Conservation (phyloP, 768 basidiomycete species). For the Trametes cubensis region DNA sequence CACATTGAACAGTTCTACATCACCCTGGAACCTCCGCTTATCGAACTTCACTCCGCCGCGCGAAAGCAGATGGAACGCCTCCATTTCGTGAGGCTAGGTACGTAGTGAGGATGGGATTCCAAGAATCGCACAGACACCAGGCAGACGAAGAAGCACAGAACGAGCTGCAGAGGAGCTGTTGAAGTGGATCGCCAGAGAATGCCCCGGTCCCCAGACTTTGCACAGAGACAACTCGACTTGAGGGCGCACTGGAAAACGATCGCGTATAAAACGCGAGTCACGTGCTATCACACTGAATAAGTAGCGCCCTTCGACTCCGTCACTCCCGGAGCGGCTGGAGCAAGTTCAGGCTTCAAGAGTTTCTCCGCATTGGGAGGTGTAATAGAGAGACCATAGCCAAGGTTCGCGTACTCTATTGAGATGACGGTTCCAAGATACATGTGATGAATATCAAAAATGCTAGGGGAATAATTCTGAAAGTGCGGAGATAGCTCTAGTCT, state of each 20-base stretch:
- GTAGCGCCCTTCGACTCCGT: too few species aligned
- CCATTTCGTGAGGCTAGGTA: constrained; percentile 47
- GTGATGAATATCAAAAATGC: not conserved
- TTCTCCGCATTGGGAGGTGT: too few species aligned
- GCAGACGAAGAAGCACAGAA: not conserved
- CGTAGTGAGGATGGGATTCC: not conserved
- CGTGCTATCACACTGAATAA: not conserved
- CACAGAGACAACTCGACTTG: too few species aligned
- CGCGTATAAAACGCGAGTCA: not conserved
- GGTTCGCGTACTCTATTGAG: too few species aligned
- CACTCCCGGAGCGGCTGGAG: too few species aligned
- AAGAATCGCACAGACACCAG: not conserved
- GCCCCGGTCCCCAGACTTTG: too few species aligned
- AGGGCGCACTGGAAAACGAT: not conserved
- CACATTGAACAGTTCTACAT: constrained; percentile 74
- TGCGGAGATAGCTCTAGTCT: constrained; percentile 17
- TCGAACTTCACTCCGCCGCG: constrained; percentile 84
- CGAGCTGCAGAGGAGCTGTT: not conserved
- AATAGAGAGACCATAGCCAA: too few species aligned
- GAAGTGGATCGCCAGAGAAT: not conserved
- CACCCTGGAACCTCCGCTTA: constrained; percentile 70
- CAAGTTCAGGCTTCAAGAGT: too few species aligned
- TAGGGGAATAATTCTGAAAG: not conserved
- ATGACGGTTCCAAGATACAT: too few species aligned
- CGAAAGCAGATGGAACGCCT: constrained; percentile 88